Percentiles rank a stretch among this genome's conserved stretches.
Conservation (phyloP, 2,329 filamentous ascomycete genomes). For the Aureobasidium sp. region DNA sequence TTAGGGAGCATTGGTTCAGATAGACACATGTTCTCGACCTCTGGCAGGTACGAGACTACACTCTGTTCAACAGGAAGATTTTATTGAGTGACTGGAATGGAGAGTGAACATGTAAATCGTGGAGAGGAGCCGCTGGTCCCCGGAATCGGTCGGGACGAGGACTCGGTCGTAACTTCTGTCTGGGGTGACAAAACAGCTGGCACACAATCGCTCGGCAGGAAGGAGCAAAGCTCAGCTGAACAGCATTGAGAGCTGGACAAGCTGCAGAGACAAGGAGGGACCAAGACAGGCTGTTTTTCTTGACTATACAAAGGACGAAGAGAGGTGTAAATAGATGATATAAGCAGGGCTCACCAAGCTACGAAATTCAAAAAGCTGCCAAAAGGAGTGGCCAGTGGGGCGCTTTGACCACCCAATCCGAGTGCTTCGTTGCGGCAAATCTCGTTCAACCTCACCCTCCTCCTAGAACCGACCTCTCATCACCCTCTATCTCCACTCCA, state of each 20-base stretch:
- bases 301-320: neutral
- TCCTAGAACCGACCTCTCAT: constrained; percentile 16
- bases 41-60: neutral
- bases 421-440: constrained; percentile 14
- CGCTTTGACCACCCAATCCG: neutral
- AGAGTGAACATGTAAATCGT: neutral
- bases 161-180: constrained; percentile 11
- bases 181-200: constrained; percentile 9
- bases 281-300: neutral
- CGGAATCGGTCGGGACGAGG: constrained; percentile 7
- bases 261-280: neutral
- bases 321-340: neutral
- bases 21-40: neutral
- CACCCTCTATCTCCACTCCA: constrained; percentile 19
- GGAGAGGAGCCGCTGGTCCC: constrained; percentile 3
- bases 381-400: constrained; percentile 5
- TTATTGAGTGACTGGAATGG: neutral
- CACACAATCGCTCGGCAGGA: neutral
- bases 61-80: neutral
- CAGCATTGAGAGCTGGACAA: neutral
- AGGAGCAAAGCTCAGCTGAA: neutral
- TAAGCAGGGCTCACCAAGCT: neutral
- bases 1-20: neutral
- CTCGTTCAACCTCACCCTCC: constrained; percentile 16
- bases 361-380: constrained; percentile 14